These are phyloP conservation scores for Biancaea sappan DNA, from an alignment of 306 rosid species.

Conservation along the genomic window DNA sequence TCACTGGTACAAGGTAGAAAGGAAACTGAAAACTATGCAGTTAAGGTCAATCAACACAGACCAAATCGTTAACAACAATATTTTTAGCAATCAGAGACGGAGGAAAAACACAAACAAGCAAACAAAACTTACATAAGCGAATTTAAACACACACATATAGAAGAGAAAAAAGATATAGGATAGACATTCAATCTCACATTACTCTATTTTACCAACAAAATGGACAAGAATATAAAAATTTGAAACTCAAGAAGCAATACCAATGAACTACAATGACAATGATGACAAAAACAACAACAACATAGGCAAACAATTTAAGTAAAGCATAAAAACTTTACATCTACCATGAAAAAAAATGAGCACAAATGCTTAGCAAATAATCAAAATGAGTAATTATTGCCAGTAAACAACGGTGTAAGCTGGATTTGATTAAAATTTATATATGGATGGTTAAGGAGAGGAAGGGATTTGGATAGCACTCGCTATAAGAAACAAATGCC, in stretches of 20 bases:
- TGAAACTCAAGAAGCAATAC: neutral
- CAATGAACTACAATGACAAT: neutral
- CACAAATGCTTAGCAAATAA: neutral
- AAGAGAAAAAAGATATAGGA: neutral
- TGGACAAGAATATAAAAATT: neutral
- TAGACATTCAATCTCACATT: neutral
- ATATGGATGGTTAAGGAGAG: neutral
- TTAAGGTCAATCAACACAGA: neutral
- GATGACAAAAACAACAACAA: no score
- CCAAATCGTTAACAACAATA: neutral
- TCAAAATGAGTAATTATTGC: neutral
- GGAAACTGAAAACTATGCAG: neutral
- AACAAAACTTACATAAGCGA: no score
- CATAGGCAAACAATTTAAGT: no score
- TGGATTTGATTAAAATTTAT: slow-evolving; percentile 31
- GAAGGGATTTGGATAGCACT: slow-evolving; percentile 23
- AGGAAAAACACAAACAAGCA: no score
- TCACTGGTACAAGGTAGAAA: no score
- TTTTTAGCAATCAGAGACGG: neutral
- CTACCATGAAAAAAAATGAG: neutral
- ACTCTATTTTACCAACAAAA: neutral
- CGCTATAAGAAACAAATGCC: neutral
- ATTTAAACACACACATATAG: no score
- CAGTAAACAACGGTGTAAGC: slow-evolving; percentile 22
- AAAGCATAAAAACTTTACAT: neutral